These are phyloP conservation scores for Leccinum subrobustum DNA, from an alignment of 1,284 basidiomycete species.

Conservation along the genomic window DNA sequence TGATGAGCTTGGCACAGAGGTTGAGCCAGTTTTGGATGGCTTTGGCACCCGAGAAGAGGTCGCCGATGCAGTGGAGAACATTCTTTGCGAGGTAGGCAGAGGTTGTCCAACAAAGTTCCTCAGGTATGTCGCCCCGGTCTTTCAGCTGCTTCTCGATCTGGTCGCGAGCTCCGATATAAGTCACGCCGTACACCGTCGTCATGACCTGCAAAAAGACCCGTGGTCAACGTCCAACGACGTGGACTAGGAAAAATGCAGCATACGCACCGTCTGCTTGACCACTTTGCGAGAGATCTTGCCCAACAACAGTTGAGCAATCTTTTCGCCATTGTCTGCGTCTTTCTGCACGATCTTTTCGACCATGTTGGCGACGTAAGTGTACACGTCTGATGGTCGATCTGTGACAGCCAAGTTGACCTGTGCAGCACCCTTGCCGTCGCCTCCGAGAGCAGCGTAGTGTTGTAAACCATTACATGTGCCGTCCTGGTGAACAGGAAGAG, in stretches of 20 bases:
- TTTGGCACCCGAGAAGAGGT: constrained; percentile 91
- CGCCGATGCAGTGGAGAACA: constrained; percentile 84
- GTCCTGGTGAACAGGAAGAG: constrained; percentile 95
- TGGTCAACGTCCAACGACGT: constrained; percentile 4
- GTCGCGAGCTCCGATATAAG: constrained; percentile 91
- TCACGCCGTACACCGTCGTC: constrained; percentile 99
- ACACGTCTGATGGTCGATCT: constrained; percentile 93
- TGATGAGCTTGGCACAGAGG: constrained; percentile 78
- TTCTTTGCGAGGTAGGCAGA: constrained; percentile 83
- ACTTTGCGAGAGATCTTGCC: constrained; percentile 92
- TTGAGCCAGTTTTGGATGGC: constrained; percentile 93
- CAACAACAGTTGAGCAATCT: constrained; percentile 62
- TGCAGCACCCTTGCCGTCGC: constrained; percentile 84
- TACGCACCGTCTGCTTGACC: constrained; percentile 91
- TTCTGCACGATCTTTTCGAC: constrained; percentile 56
- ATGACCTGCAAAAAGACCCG: constrained; percentile 62
- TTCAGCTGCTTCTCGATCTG: constrained; percentile 92
- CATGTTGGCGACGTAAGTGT: constrained; percentile 89
- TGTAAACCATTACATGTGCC: constrained; percentile 99
- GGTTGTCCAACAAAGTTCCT: constrained; percentile 74
- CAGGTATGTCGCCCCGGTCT: constrained; percentile 72
- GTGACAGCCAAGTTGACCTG: constrained; percentile 92
- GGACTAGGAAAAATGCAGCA: neutral
- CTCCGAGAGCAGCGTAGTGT: constrained; percentile 97
- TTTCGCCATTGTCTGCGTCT: constrained; percentile 40